Evolutionary conservation across 2,329 filamentous ascomycete species (phyloP), one percentile per base, ranked within the genome.

Genomic region (Beauveria varroae): DNA sequence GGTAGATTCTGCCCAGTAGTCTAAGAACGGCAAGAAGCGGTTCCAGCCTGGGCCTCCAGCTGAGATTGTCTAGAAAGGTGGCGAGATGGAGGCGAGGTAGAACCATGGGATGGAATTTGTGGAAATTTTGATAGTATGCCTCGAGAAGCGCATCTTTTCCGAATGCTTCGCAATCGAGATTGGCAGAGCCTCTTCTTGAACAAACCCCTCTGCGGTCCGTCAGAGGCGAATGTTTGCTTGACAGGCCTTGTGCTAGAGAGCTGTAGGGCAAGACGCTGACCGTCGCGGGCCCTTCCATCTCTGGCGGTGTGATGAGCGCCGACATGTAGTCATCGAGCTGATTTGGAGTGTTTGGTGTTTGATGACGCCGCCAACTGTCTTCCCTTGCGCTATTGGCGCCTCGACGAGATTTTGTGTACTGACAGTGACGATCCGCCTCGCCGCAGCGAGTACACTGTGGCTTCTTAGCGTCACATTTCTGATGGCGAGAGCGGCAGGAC

Each of bases 381-480:
- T 54, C 28, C 41, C 28, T 30, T 12, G 2, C 41, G 30, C 43
- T 46, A 26, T 41, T 56, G 37, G 70, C 78, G 4, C 80, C 81
- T 56, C 81, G 73, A 37, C 80, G 75, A 14, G 79, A 82, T 64
- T 79, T 78, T 52, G 80, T 74, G 67, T 83, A 84, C 24, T 74
- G 72, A 63, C 81, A 84, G 2, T 76, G 70, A 28, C 76, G 75
- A 9, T 72, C 71, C 49, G 78, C 75, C 10, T 72, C 69, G 28
- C 66, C 65, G 65, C 81, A 84, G 59, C 80, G 72, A 9, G 65
- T 69, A 62, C 80, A 82, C 53, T 73, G 74, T 5, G 80, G 79
- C 18, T 76, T 74, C 34, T 74, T 75, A 14, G 77, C 80, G 66
- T 82, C 79, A 67, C 81, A 84, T 65, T 81, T 82, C 41, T 82